These are phyloP conservation scores for Elaphomyces granulatus DNA, from an alignment of 495 filamentous ascomycete species.

Conservation along the genomic window DNA sequence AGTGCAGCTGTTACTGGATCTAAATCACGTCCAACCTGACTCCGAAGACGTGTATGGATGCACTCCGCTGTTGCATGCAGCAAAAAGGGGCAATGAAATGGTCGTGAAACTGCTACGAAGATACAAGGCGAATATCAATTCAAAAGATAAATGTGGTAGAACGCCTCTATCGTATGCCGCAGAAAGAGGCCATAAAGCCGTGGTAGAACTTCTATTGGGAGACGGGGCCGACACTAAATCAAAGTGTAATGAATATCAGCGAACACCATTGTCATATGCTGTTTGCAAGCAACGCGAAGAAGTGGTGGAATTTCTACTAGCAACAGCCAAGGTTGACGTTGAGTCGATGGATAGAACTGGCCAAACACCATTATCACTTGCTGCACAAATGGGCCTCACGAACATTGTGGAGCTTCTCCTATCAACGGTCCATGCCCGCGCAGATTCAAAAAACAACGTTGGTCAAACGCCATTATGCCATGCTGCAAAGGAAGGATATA, in stretches of 20 bases:
- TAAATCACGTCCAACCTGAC: background rate
- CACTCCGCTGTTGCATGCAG: background rate
- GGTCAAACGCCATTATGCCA: slow-evolving; percentile 2
- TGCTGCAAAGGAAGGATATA: background rate
- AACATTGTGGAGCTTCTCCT: slow-evolving; percentile 11
- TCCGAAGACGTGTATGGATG: background rate
- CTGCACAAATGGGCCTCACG: slow-evolving; percentile 11
- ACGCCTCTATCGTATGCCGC: slow-evolving; percentile 14
- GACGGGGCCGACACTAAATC: slow-evolving; percentile 3
- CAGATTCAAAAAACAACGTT: slow-evolving; percentile 5
- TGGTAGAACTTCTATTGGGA: slow-evolving; percentile 10
- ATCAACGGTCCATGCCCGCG: background rate
- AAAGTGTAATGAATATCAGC: slow-evolving; percentile 4
- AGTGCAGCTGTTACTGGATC: slow-evolving; percentile 5
- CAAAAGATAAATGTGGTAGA: slow-evolving; percentile 9
- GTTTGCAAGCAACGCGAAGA: slow-evolving; percentile 8
- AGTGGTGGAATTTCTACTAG: slow-evolving; percentile 9
- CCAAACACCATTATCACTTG: slow-evolving; percentile 11
- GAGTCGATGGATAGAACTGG: slow-evolving; percentile 10
- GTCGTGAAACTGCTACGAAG: slow-evolving; percentile 7
- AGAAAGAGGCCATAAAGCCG: slow-evolving; percentile 10
- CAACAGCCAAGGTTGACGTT: slow-evolving; percentile 7
- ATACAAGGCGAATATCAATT: slow-evolving; percentile 7
- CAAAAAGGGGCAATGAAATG: background rate
- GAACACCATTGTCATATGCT: slow-evolving; percentile 12